These are phyloP conservation scores for Tulasnella sp. DNA, from an alignment of 768 basidiomycete species.

Conservation along the genomic window DNA sequence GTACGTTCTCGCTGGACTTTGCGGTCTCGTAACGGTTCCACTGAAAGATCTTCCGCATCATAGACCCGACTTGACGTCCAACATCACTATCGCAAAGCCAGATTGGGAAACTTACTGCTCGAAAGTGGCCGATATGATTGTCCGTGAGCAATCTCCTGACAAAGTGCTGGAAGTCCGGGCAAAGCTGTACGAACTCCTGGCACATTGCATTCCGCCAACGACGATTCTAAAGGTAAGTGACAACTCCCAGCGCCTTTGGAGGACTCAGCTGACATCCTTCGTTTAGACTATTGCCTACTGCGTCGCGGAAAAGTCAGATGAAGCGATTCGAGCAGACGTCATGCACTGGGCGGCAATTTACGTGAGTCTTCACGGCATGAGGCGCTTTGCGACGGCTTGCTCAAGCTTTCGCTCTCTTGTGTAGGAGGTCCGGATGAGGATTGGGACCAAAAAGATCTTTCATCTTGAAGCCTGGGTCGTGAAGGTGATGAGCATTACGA, in stretches of 20 bases:
- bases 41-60: background rate
- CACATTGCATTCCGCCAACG: constrained; percentile 93
- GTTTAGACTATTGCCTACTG: constrained; percentile 79
- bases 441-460: constrained; percentile 87
- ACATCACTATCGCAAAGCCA: constrained; percentile 83
- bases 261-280: background rate
- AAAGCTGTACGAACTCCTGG: constrained; percentile 90
- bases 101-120: constrained; percentile 98
- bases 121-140: constrained; percentile 81
- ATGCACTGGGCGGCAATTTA: constrained; percentile 99
- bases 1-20: constrained; percentile 34
- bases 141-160: constrained; percentile 80
- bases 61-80: constrained; percentile 73
- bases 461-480: constrained; percentile 97
- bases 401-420: background rate
- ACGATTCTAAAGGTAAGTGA: constrained; percentile 81
- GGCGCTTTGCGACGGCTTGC: background rate
- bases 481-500: constrained; percentile 87
- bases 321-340: constrained; percentile 79
- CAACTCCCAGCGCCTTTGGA: background rate
- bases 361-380: constrained; percentile 34
- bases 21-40: background rate
- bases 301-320: constrained; percentile 80
- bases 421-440: constrained; percentile 92
- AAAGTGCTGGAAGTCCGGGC: constrained; percentile 84